Evolutionary conservation across 108 stramenopile genomes (phyloP), one percentile per base, ranked within the genome.

Genomic region (Thalassiosira profunda): DNA sequence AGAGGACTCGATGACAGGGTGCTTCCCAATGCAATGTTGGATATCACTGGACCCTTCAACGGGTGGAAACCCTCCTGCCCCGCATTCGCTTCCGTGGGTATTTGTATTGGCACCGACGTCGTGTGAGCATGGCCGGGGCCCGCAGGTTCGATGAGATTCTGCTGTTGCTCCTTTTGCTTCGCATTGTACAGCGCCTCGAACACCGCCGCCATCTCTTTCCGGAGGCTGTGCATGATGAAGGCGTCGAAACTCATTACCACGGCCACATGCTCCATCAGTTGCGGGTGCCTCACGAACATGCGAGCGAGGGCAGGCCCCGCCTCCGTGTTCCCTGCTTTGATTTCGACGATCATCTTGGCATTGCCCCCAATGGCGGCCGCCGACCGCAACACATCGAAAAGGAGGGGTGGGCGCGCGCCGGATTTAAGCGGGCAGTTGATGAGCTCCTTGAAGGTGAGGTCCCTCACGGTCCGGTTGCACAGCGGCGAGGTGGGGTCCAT

Each of bases 221-320:
- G 61, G 35, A 80, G 37, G 42, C 58, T 57, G 36, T 80, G 79
- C 79, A 80, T 80, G 12, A 74, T 74, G 28, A 57, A 80, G 20
- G 58, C 79, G 47, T 80, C 79, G 54, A 80, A 80, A 42, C 79
- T 80, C 79, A 80, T 80, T 2, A 80, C 68, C 26, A 70, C 74
- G n/a, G 70, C 63, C 11, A 74, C 72, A 40, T 74, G 74, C 24
- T 80, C 79, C 79, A 80, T 80, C 20, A 80, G 34, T 25, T 73
- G 46, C 10, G 79, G 79, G 49, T 80, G 79, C n/a, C 79, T 35
- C 4, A 63, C 46, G 51, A 78, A 78, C 64, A 78, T 78, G 8
- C 68, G 45, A 11, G 65, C 71, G 48, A 78, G 37, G 9, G 71
- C 71, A 12, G 71, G 41, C 0, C 47, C 63, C 1, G 76, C 76